Percentiles rank a stretch among this genome's conserved stretches.
phyloP scores from a whole-genome alignment of 1,284 basidiomycete genomes.

The Tetrapyrgos nigripes region DNA sequence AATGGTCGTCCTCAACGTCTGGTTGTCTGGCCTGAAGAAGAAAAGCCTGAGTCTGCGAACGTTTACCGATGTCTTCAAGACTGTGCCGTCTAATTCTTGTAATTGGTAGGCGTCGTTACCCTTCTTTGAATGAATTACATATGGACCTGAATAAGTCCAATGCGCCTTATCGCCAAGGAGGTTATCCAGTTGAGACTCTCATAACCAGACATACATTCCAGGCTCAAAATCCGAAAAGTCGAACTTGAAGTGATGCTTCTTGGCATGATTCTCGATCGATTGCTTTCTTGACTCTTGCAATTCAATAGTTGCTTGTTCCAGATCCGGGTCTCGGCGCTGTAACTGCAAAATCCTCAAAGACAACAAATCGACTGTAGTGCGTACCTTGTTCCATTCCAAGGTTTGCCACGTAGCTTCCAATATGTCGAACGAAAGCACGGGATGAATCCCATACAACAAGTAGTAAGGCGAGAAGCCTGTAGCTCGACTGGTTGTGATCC shows the following conservation, averaged over 20 bases:
- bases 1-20: conserved; percentile 20
- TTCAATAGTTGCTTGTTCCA: neutral
- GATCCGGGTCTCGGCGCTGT: neutral
- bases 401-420: conserved; percentile 24
- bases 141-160: too few species aligned
- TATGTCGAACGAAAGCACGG: conserved; percentile 26
- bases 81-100: conserved; percentile 9
- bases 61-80: conserved; percentile 24
- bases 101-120: too few species aligned
- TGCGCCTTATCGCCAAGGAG: too few species aligned
- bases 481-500: conserved; percentile 20
- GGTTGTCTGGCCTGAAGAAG: conserved; percentile 28
- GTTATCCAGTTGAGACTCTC: conserved; percentile 1
- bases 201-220: conserved; percentile 9
- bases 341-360: conserved; percentile 16
- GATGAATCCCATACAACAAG: conserved; percentile 19
- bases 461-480: conserved; percentile 23
- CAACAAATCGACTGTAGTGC: conserved; percentile 18
- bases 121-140: too few species aligned
- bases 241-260: neutral
- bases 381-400: conserved; percentile 12
- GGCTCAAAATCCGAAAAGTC: conserved; percentile 3
- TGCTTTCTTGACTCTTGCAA: neutral
- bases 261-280: neutral
- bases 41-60: conserved; percentile 32